Conservation (phyloP, 2,329 filamentous ascomycete species). For the Neophaeococcomyces mojaviensis region DNA sequence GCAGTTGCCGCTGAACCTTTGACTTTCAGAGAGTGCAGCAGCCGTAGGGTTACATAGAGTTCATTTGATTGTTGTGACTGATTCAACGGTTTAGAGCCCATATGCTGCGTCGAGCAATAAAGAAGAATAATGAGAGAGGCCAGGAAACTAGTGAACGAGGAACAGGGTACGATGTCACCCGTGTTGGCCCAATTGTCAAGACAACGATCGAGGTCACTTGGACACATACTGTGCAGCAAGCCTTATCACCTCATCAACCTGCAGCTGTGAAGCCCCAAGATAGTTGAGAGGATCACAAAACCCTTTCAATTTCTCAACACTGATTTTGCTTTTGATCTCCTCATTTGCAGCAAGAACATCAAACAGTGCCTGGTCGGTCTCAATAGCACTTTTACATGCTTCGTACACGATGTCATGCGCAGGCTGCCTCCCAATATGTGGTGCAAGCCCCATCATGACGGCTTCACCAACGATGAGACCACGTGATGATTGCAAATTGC, state of each 20-base stretch:
- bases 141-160: too few species aligned
- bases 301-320: conserved; percentile 42
- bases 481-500: conserved; percentile 44
- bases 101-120: too few species aligned
- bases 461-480: conserved; percentile 52
- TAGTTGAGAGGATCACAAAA: conserved; percentile 50
- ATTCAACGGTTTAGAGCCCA: too few species aligned
- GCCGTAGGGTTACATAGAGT: too few species aligned
- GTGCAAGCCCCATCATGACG: conserved; percentile 55
- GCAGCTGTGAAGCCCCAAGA: conserved; percentile 23
- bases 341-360: conserved; percentile 35
- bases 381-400: conserved; percentile 45
- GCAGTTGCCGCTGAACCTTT: too few species aligned
- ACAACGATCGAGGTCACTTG: background rate
- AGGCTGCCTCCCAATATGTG: conserved; percentile 43
- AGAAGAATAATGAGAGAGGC: too few species aligned
- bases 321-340: conserved; percentile 38
- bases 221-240: conserved; percentile 6
- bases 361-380: conserved; percentile 36
- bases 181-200: too few species aligned
- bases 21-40: too few species aligned
- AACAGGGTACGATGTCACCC: too few species aligned
- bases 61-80: too few species aligned
- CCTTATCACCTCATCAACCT: conserved; percentile 18
- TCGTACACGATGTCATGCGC: conserved; percentile 52